Percentiles rank a stretch among this genome's conserved stretches.
Conservation (phyloP, 331 rosid genomes). For the Ulmus americana region DNA sequence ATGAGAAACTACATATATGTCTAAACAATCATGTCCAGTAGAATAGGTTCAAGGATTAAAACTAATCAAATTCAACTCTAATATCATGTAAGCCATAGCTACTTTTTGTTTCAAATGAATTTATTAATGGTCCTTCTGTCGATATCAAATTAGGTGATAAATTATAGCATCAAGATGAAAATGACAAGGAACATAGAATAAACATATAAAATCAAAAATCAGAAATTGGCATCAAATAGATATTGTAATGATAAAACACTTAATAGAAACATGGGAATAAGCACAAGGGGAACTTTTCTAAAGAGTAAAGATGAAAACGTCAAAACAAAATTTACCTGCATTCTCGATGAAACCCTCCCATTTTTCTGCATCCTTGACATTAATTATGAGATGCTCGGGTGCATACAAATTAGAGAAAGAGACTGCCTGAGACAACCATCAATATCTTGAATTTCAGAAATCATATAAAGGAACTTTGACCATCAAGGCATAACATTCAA, state of each 20-base stretch:
- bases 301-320: not conserved
- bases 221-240: not conserved
- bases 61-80: too few relatives aligned
- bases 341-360: conserved; percentile 95
- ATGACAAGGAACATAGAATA: too few relatives aligned
- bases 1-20: not conserved
- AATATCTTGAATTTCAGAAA: conserved; percentile 13
- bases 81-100: too few relatives aligned
- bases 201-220: not conserved
- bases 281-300: not conserved
- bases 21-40: too few relatives aligned
- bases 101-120: not conserved
- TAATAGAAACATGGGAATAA: not conserved
- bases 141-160: too few relatives aligned
- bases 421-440: conserved; percentile 60
- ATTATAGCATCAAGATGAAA: too few relatives aligned
- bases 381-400: conserved; percentile 89
- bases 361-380: conserved; percentile 82
- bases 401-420: conserved; percentile 87
- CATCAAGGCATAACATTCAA: not conserved
- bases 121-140: not conserved
- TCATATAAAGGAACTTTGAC: conserved; percentile 13
- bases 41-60: too few relatives aligned
- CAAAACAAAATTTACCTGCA: conserved; percentile 52
- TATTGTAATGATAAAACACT: not conserved